phyloP scores from a whole-genome alignment of 257 asterid species.

The Fraxinus excelsior region DNA sequence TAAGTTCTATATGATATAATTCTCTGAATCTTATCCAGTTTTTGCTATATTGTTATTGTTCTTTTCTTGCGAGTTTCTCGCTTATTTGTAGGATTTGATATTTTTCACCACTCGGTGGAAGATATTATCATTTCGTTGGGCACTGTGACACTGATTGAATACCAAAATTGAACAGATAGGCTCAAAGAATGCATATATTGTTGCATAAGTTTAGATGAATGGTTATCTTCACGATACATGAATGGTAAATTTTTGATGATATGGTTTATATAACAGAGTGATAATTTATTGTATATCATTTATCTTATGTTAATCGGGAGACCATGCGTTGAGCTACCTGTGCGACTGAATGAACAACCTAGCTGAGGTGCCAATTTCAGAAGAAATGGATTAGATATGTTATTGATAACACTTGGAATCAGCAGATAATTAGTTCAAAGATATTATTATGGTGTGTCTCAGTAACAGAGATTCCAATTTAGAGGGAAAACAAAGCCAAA shows the following conservation, averaged over 20 bases:
- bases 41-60: conserved; percentile 11
- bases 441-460: background rate
- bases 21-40: conserved; percentile 4
- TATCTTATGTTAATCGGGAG: background rate
- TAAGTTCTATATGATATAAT: conserved; percentile 17
- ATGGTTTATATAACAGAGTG: background rate
- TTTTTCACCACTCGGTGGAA: background rate
- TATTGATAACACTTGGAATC: background rate
- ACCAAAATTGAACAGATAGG: background rate
- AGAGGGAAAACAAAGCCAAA: background rate
- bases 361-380: background rate
- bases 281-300: background rate
- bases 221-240: background rate
- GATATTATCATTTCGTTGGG: background rate
- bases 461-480: background rate
- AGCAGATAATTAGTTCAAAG: background rate
- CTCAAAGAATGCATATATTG: background rate
- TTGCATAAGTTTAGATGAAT: background rate
- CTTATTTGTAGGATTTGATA: background rate
- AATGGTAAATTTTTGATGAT: background rate
- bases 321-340: background rate
- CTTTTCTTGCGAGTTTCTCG: background rate
- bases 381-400: background rate
- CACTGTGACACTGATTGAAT: background rate
- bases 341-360: background rate